Percentiles rank a stretch among this genome's conserved stretches.
These are phyloP conservation scores for Mycena galopus DNA, from an alignment of 768 basidiomycete species.

Conservation along the genomic window DNA sequence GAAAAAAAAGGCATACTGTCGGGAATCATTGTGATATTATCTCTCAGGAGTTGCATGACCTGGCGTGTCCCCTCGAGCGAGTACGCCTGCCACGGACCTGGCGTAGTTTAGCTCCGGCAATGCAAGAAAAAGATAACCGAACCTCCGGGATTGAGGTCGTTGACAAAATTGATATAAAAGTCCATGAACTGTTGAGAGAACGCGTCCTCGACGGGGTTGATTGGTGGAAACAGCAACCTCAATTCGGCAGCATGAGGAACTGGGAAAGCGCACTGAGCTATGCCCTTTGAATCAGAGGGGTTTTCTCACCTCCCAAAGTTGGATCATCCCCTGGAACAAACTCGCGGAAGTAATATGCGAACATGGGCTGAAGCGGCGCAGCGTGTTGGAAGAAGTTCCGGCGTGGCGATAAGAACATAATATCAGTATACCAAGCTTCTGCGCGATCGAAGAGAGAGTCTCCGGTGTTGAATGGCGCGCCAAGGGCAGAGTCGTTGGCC, in stretches of 20 bases:
- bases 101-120: background rate
- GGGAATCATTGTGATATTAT: conserved; percentile 66
- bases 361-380: conserved; percentile 61
- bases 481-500: conserved; percentile 60
- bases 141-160: conserved; percentile 70
- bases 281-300: background rate
- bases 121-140: background rate
- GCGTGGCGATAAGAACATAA: conserved; percentile 67
- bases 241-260: conserved; percentile 67
- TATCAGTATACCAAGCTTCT: conserved; percentile 69
- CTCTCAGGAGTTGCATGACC: conserved; percentile 64
- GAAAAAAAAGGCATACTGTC: conserved; percentile 59
- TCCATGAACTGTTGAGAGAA: conserved; percentile 64
- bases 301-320: conserved; percentile 57
- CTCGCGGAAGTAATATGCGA: conserved; percentile 68
- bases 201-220: conserved; percentile 55
- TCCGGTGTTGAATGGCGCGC: conserved; percentile 69
- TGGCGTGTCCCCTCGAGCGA: conserved; percentile 42
- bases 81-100: conserved; percentile 65
- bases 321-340: conserved; percentile 68
- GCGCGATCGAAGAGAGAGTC: conserved; percentile 71
- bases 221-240: conserved; percentile 61
- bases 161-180: conserved; percentile 69
- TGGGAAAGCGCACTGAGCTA: conserved; percentile 48
- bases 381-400: conserved; percentile 65